Base-by-base conservation (phyloP, 352 stramenopile genomes). In the Globisporangium carolinianum region DNA sequence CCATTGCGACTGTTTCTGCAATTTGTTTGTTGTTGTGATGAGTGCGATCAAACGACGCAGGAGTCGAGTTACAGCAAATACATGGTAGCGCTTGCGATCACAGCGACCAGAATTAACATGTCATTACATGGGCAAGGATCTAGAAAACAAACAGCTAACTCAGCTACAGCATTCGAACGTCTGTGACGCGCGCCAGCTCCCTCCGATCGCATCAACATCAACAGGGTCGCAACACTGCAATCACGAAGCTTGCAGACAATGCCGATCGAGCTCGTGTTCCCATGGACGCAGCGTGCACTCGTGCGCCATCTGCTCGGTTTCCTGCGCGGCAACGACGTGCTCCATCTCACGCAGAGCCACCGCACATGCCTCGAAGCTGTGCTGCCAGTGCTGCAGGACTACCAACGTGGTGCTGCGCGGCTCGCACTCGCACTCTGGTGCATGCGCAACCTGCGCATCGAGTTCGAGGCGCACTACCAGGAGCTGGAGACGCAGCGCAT, bases 381-480 rank as follows among this genome's bases (percentile, higher is more conserved):
- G 5, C 17, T 35, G 5, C 46, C 41, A 0, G 66, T 68, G 55
- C 18, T 79, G 36, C 54, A 47, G 41, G 32, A 61, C 12, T 83
- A 67, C 48, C 60, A 73, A 39, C 59, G 24, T 15, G 47, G 45
- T 14, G 54, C 61, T 0, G 60, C 57, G 5, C 68, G 66, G 1
- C 37, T 86, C 6, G 72, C 69, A 42, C 63, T 89, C 39, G 72
- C 66, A 12, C 51, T 74, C 43, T 76, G 73, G 60, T 66, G 51
- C 38, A 43, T 48, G 18, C 62, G 55, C 17, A 65, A 70, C 6
- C 39, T 86, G 2, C 47, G 52, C 7, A 51, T 86, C 36, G 67
- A 74, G 48, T 80, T 86, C 49, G 65, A 82, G 53, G 55, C 71
- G 4, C 69, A 70, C 48, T 85, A 75, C 41, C 76, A 86, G 55